Base-by-base conservation (phyloP, 129 eudicot species). In the Pittosporum tobira region DNA sequence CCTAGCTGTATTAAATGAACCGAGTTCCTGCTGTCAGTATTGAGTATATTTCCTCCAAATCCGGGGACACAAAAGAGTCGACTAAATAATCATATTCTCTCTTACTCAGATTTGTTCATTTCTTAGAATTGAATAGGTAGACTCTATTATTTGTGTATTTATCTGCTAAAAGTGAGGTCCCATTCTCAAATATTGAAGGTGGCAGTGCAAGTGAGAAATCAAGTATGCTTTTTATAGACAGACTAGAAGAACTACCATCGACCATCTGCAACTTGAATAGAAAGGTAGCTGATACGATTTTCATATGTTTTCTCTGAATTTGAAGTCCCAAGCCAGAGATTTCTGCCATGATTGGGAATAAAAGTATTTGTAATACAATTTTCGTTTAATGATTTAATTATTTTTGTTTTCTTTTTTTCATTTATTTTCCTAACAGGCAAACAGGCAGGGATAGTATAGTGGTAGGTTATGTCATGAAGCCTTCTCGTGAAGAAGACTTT, bases 401-500 rank as follows among this genome's bases (percentile, higher is more conserved):
- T 43, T 44, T 44, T 47, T 40, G 23, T 23, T 52, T 15, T 73
- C 34, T 59, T 27, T 38, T n/a, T 66, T 63, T 6, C 37, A 13
- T 65, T 44, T 60, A 18, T n/a, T 66, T 63, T 79, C 36, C 48
- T 49, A 75, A 49, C 85, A 93, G 99, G 81, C 71, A 62, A n/a
- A 21, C 47, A 5, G 78, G 61, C 34, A 67, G 57, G 44, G 82
- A 77, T 46, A 37, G 34, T 29, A 48, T 84, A 64, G 68, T 65
- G 48, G 91, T 81, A 53, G 99, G 88, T 40, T 93, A 87, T 68
- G 67, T 73, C 49, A 93, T 93, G 99, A 93, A 93, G 82, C 96
- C 83, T 64, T 87, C 94, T 62, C 96, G 96, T 2, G 94, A 76
- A 79, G 88, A 71, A 74, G 99, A 93, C 76, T 93, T 93, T 79